Base-by-base conservation (phyloP, 805 yeast species). In the Lipomyces lipofer region DNA sequence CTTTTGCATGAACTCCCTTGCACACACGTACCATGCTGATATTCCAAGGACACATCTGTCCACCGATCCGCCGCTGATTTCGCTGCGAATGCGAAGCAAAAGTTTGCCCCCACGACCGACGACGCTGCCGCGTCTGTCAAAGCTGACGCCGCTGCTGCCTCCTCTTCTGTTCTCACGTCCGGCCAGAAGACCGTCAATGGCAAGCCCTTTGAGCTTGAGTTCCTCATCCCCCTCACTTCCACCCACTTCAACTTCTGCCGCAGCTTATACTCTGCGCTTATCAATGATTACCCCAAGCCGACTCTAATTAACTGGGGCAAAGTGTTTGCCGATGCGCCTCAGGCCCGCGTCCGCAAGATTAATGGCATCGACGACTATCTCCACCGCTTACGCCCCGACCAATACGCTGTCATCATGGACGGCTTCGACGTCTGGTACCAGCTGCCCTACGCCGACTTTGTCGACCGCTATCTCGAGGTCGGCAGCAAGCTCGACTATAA, bases 241-340 rank as follows among this genome's bases (percentile, higher is more conserved):
- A 30, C 58, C 13, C 60, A 58, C 52, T 52, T 51, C 48, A 56
- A 58, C 51, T 58, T 58, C 60, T 58, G 62, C 44, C 54, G 62
- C 35, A 48, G 55, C 12, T 54, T 57, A 21, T 57, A 49, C 39
- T 39, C 61, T 6, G 54, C 61, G 6, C 35, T 49, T 4, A 52
- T 57, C 46, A 57, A 57, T 40, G 48, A 54, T 43, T 57, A 53
- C 22, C 61, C 61, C 13, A 47, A 49, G 24, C 61, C 61, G 10
- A 42, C 52, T 4, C 53, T 57, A 12, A 38, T 57, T 42, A 51
- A 56, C 43, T 57, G 49, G 36, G 49, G 59, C 21, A 47, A 39
- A 8, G 25, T 21, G 25, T 30, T 43, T 24, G 22, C 12, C 13
- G 32, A 42, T 25, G 44, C 56, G 3, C 15, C 25, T 15, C 52